These are phyloP conservation scores for Globisporangium nunn DNA, from an alignment of 352 stramenopile genomes.

Conservation along the genomic window DNA sequence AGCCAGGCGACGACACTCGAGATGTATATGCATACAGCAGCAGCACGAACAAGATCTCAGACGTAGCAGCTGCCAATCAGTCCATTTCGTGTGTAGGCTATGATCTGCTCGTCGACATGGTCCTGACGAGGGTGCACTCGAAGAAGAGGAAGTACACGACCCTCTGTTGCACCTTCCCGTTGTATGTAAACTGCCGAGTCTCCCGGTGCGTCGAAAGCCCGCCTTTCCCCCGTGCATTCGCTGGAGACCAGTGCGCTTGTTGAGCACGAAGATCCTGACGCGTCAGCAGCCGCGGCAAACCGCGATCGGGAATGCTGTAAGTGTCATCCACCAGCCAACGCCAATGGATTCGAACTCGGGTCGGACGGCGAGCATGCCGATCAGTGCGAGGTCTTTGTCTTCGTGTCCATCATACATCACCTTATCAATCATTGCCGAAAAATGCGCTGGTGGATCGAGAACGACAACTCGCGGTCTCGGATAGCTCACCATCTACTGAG, in stretches of 20 bases:
- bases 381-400: background rate
- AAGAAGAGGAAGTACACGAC: conserved; percentile 9
- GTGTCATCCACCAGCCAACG: background rate
- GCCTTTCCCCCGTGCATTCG: conserved; percentile 4
- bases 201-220: conserved; percentile 6
- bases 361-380: background rate
- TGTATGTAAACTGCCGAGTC: conserved; percentile 6
- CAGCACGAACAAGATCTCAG: too few species aligned
- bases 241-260: conserved; percentile 10
- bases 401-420: background rate
- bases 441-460: too few species aligned
- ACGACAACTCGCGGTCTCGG: too few species aligned
- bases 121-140: background rate
- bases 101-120: too few species aligned
- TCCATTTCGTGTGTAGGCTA: too few species aligned
- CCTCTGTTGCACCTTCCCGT: background rate
- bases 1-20: too few species aligned
- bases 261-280: conserved; percentile 10
- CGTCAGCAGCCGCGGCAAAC: background rate
- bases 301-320: conserved; percentile 1
- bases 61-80: too few species aligned
- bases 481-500: too few species aligned
- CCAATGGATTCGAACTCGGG: conserved; percentile 7
- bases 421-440: background rate
- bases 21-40: too few species aligned